Conservation (phyloP, 148 eudicot species). For the Rhododendron ferrugineum region DNA sequence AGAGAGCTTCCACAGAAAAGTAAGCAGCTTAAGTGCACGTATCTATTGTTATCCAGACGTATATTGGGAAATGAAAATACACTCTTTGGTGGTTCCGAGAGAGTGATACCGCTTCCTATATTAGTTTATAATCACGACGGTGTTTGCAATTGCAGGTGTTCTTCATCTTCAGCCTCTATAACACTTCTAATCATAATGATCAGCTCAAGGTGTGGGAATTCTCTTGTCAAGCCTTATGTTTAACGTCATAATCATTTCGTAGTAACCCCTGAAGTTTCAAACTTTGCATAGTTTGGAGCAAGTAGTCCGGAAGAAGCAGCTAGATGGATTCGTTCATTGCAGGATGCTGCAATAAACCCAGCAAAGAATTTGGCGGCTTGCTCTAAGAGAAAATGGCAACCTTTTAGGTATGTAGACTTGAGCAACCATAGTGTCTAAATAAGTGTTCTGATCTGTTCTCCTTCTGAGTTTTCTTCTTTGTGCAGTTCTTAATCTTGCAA, state of each 20-base stretch:
- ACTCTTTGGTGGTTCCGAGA: not conserved
- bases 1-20: slow-evolving; percentile 50
- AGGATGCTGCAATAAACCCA: slow-evolving; percentile 44
- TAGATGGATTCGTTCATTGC: slow-evolving; percentile 56
- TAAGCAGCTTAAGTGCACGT: slow-evolving; percentile 11
- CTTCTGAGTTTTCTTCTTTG: not conserved
- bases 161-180: slow-evolving; percentile 59
- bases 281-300: slow-evolving; percentile 50
- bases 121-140: not conserved
- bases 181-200: slow-evolving; percentile 59
- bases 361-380: slow-evolving; percentile 22
- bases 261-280: not conserved
- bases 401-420: slow-evolving; percentile 41
- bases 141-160: slow-evolving; percentile 42
- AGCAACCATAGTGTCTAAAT: slow-evolving; percentile 3
- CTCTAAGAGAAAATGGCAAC: slow-evolving; percentile 47
- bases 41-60: not conserved
- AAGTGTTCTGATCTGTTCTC: not conserved
- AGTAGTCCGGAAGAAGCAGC: slow-evolving; percentile 71
- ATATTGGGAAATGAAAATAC: not conserved
- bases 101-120: not conserved
- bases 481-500: not conserved
- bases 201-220: slow-evolving; percentile 53
- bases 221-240: slow-evolving; percentile 7
- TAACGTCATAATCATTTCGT: not conserved